phyloP scores from a whole-genome alignment of 2,329 filamentous ascomycete genomes.

The Neophaeococcomyces aloes region DNA sequence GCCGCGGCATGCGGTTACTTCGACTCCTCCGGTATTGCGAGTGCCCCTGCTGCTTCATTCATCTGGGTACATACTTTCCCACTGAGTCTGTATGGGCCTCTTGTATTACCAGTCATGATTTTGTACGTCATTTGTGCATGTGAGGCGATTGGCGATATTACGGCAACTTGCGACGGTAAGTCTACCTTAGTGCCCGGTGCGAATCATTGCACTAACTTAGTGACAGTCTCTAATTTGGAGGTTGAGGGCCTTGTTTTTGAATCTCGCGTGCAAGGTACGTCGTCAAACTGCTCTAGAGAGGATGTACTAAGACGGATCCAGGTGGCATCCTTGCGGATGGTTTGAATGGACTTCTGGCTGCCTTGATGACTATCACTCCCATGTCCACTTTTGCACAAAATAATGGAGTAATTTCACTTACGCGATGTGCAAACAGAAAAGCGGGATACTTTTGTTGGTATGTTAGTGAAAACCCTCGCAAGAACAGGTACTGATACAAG shows the following conservation, averaged over 20 bases:
- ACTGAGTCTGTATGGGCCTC: constrained; percentile 53
- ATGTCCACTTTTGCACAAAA: constrained; percentile 61
- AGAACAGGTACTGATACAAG: no score
- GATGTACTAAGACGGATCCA: no score
- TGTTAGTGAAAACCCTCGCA: no score
- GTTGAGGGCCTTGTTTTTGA: constrained; percentile 56
- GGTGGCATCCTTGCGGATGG: constrained; percentile 58
- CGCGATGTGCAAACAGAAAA: constrained; percentile 56
- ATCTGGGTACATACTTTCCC: constrained; percentile 61
- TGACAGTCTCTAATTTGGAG: constrained; percentile 52
- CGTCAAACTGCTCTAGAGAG: no score
- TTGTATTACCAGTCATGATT: constrained; percentile 53
- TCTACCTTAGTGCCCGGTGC: no score
- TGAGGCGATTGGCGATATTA: constrained; percentile 58
- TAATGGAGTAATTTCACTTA: constrained; percentile 59
- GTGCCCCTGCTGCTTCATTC: constrained; percentile 54
- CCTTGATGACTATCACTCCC: constrained; percentile 55
- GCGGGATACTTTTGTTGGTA: constrained; percentile 57
- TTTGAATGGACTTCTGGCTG: constrained; percentile 52
- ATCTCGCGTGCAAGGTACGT: constrained; percentile 57
- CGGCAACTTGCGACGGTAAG: constrained; percentile 58
- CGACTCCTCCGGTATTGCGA: constrained; percentile 43
- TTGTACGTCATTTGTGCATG: constrained; percentile 54
- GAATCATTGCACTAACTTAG: no score
- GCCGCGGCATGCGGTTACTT: constrained; percentile 58